Evolutionary conservation across 306 rosid genomes (phyloP).

Genomic region (Ochetophila trinervis): DNA sequence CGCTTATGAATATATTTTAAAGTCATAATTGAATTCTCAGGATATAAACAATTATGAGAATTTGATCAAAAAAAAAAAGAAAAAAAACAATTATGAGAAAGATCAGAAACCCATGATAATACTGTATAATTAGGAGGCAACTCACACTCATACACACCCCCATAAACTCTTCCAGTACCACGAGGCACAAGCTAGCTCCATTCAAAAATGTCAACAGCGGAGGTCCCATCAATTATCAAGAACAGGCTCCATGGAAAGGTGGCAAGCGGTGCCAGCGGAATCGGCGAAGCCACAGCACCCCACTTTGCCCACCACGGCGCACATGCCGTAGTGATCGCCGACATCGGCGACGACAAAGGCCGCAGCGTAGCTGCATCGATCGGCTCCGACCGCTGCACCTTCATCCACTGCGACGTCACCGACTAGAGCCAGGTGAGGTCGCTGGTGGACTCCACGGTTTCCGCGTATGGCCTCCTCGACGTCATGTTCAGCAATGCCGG

Average conservation of each 20-base stretch:
- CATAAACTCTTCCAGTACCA: no score
- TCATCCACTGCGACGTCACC: constrained; percentile 20
- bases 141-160: no score
- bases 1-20: no score
- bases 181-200: no score
- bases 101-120: no score
- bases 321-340: constrained; percentile 18
- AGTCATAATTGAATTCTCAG: no score
- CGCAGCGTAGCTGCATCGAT: not conserved
- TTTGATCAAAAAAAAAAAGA: no score
- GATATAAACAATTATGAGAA: no score
- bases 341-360: constrained; percentile 23
- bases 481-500: constrained; percentile 29
- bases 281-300: constrained; percentile 13
- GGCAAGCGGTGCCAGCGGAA: constrained; percentile 31
- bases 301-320: constrained; percentile 22
- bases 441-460: constrained; percentile 2
- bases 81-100: no score
- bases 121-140: no score
- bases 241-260: constrained; percentile 25
- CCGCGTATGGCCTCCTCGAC: constrained; percentile 14
- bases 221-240: no score
- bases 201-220: no score
- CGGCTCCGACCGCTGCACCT: constrained; percentile 1
- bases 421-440: constrained; percentile 10